These are phyloP conservation scores for Spathaspora sp. DNA, from an alignment of 805 yeast genomes.

Conservation along the genomic window DNA sequence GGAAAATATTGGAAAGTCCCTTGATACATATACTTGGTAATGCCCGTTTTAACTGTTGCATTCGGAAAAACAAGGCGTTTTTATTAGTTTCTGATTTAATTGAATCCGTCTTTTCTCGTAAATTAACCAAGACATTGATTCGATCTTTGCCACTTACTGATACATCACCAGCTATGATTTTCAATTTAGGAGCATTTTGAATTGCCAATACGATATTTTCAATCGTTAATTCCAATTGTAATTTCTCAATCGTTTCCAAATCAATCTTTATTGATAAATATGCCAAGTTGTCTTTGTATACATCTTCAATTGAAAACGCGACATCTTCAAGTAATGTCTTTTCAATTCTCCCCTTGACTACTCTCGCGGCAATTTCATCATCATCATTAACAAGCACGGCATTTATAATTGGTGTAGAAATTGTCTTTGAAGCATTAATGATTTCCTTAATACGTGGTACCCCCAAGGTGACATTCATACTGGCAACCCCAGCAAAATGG, in stretches of 20 bases:
- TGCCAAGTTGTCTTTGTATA: conserved; percentile 75
- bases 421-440: conserved; percentile 92
- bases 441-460: conserved; percentile 99
- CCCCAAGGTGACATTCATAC: conserved; percentile 98
- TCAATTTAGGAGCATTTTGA: conserved; percentile 81
- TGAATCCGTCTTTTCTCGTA: conserved; percentile 34
- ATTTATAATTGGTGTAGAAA: conserved; percentile 94
- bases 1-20: conserved; percentile 85
- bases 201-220: conserved; percentile 86
- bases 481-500: conserved; percentile 99
- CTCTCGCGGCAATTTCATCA: conserved; percentile 97
- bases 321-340: conserved; percentile 86
- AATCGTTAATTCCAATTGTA: conserved; percentile 84
- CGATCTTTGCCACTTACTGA: conserved; percentile 61
- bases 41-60: conserved; percentile 83
- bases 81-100: conserved; percentile 26
- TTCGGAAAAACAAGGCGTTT: conserved; percentile 71
- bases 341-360: conserved; percentile 95
- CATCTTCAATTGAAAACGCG: conserved; percentile 89
- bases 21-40: conserved; percentile 87
- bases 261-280: conserved; percentile 81
- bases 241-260: conserved; percentile 74
- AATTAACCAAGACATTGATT: conserved; percentile 59
- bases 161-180: conserved; percentile 72
- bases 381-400: conserved; percentile 88